phyloP scores from a whole-genome alignment of 306 rosid genomes.

The Vachellia collinsii region DNA sequence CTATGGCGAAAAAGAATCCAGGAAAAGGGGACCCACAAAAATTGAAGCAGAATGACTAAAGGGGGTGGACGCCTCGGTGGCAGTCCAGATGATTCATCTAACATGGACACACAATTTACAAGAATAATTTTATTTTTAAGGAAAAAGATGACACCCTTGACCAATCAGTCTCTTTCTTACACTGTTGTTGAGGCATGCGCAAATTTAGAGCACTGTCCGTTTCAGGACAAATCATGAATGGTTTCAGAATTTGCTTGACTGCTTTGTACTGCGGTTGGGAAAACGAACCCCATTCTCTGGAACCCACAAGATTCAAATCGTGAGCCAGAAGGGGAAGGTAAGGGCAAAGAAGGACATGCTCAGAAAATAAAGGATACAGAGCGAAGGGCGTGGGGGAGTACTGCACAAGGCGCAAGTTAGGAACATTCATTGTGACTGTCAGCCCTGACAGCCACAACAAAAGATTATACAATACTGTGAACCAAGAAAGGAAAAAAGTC shows the following conservation, averaged over 20 bases:
- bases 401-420: not conserved
- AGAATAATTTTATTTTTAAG: not conserved
- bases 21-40: constrained; percentile 32
- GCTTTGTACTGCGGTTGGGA: constrained; percentile 43
- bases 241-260: constrained; percentile 38
- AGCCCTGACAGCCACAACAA: not conserved
- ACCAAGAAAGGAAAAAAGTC: not conserved
- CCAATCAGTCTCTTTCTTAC: constrained; percentile 48
- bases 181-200: constrained; percentile 70
- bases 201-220: constrained; percentile 42
- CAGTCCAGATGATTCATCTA: constrained; percentile 34
- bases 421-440: not conserved
- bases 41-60: constrained; percentile 33
- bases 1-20: constrained; percentile 15
- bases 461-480: not conserved
- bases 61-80: constrained; percentile 38
- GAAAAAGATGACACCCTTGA: constrained; percentile 40
- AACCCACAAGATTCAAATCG: constrained; percentile 5
- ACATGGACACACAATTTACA: constrained; percentile 36
- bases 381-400: not conserved
- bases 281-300: constrained; percentile 45
- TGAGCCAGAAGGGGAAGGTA: not conserved
- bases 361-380: not conserved
- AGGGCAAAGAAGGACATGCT: not conserved
- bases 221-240: constrained; percentile 39